Conservation (phyloP, 1,284 basidiomycete species). For the Tilletia horrida region DNA sequence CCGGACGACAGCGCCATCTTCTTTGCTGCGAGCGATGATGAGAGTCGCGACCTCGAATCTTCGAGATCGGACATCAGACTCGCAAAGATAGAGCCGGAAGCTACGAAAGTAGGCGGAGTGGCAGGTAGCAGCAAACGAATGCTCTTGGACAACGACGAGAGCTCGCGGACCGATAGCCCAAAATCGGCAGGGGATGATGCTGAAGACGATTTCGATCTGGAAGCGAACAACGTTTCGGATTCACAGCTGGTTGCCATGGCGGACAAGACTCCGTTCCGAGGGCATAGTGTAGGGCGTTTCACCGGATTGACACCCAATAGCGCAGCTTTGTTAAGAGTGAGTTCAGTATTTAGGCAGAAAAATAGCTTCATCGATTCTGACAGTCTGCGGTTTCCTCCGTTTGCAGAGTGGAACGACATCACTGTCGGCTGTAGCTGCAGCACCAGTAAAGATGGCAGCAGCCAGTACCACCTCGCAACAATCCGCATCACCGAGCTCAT, state of each 20-base stretch:
- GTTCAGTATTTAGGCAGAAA: neutral
- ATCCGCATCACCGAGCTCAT: too few species aligned
- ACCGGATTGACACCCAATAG: constrained; percentile 11
- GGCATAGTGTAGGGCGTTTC: neutral
- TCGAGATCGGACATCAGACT: too few species aligned
- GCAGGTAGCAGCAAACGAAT: neutral
- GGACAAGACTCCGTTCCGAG: neutral
- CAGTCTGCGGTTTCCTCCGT: neutral
- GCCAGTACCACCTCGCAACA: too few species aligned
- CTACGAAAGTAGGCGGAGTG: too few species aligned
- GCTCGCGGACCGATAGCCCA: too few species aligned
- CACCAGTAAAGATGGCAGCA: too few species aligned
- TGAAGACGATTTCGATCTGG: too few species aligned
- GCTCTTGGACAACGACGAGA: neutral
- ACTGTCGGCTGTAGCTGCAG: neutral
- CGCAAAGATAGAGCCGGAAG: too few species aligned
- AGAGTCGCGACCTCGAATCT: neutral
- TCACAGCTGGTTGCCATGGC: neutral
- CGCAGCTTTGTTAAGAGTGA: neutral
- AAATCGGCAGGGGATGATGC: too few species aligned
- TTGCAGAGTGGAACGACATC: constrained; percentile 8
- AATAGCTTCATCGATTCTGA: neutral
- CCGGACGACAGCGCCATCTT: constrained; percentile 9
- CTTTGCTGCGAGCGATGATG: neutral
- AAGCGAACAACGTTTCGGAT: too few species aligned